These are phyloP conservation scores for Nicotiana attenuata DNA, from an alignment of 257 asterid genomes.

Conservation along the genomic window DNA sequence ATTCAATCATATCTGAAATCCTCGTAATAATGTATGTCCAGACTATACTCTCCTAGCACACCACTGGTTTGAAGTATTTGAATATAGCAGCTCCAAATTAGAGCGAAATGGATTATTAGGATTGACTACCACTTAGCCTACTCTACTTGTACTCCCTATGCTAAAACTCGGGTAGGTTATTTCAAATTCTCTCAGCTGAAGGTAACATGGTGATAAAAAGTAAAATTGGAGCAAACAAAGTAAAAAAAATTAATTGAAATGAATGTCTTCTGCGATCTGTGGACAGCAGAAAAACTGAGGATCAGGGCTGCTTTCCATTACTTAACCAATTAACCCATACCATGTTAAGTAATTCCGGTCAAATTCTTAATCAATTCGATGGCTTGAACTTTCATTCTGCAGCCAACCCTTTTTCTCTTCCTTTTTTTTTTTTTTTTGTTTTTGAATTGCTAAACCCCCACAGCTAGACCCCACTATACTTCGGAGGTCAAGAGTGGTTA, in stretches of 20 bases:
- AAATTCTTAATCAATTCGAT: neutral
- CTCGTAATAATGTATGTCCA: neutral
- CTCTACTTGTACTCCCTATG: neutral
- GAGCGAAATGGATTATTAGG: neutral
- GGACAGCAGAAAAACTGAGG: neutral
- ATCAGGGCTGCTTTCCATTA: neutral
- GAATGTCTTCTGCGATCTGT: neutral
- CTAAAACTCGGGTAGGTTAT: neutral
- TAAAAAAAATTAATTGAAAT: neutral
- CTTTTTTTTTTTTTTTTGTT: no score
- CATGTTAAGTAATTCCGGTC: neutral
- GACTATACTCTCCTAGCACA: constrained; percentile 2
- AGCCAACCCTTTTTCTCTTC: neutral
- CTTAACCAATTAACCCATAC: neutral
- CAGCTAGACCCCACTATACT: neutral
- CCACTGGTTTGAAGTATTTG: neutral
- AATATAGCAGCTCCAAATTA: constrained; percentile 14
- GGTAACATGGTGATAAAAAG: neutral
- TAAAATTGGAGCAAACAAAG: neutral
- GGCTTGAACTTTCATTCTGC: neutral
- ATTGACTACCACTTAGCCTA: neutral
- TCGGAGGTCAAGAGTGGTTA: neutral
- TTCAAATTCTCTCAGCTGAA: neutral
- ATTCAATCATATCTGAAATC: neutral
- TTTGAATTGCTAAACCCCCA: neutral